Percentiles rank a stretch among this genome's conserved stretches.
phyloP scores from a whole-genome alignment of 2,329 filamentous ascomycete genomes.

The Dendrostoma leiphaemia region DNA sequence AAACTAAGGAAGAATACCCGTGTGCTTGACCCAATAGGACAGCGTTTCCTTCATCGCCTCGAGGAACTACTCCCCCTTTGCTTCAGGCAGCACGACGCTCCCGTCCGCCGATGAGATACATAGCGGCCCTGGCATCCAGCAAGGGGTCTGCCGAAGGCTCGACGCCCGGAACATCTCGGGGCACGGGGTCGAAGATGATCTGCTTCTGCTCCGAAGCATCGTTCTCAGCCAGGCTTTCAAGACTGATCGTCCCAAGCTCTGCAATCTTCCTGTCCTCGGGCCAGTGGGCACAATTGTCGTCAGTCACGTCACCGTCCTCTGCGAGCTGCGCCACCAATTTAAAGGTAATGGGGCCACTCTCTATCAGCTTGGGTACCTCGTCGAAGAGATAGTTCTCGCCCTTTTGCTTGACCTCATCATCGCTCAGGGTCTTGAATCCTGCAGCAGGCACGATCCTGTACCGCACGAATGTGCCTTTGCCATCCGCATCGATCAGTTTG shows the following conservation, averaged over 20 bases:
- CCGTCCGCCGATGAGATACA: slow-evolving; percentile 55
- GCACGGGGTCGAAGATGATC: slow-evolving; percentile 58
- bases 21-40: too few relatives aligned
- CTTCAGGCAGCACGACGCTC: slow-evolving; percentile 47
- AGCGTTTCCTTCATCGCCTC: too few relatives aligned
- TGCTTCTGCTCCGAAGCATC: slow-evolving; percentile 46
- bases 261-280: slow-evolving; percentile 48
- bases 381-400: slow-evolving; percentile 45
- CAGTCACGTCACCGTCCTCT: slow-evolving; percentile 25
- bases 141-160: slow-evolving; percentile 53
- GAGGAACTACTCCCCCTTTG: too few relatives aligned
- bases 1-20: too few relatives aligned
- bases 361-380: slow-evolving; percentile 40
- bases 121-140: slow-evolving; percentile 51
- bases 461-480: slow-evolving; percentile 42
- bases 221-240: slow-evolving; percentile 39
- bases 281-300: slow-evolving; percentile 39
- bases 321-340: slow-evolving; percentile 48
- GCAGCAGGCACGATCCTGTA: slow-evolving; percentile 47
- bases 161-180: slow-evolving; percentile 47
- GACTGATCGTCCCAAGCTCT: slow-evolving; percentile 46
- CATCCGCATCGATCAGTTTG: slow-evolving; percentile 38
- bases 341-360: slow-evolving; percentile 37
- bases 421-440: slow-evolving; percentile 37
- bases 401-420: slow-evolving; percentile 35